Conservation (phyloP, 352 stramenopile genomes). For the Globisporangium uncinulatum region DNA sequence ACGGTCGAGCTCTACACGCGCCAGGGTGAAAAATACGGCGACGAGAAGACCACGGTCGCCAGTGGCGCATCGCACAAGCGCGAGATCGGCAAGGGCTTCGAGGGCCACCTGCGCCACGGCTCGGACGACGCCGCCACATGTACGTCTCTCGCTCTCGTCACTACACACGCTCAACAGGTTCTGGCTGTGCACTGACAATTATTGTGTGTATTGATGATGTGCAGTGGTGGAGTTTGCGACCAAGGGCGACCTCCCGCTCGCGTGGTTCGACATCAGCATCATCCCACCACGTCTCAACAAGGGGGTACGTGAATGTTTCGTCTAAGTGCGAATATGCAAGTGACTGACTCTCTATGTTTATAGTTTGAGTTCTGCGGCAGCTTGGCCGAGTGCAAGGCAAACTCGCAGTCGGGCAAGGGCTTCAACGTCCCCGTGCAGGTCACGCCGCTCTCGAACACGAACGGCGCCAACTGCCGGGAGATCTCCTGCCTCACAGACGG, state of each 20-base stretch:
- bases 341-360: too few relatives aligned
- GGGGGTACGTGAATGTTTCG: conserved; percentile 12
- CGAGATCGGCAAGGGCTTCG: conserved; percentile 49
- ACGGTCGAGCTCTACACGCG: conserved; percentile 55
- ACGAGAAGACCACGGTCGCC: conserved; percentile 33
- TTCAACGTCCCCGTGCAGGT: conserved; percentile 68
- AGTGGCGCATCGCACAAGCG: conserved; percentile 29
- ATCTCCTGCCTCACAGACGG: conserved; percentile 48
- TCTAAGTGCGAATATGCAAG: neutral
- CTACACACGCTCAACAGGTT: neutral
- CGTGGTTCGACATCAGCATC: conserved; percentile 72
- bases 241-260: conserved; percentile 40
- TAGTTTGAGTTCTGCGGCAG: conserved; percentile 50
- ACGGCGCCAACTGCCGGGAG: conserved; percentile 48
- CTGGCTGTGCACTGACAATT: neutral
- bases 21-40: conserved; percentile 41
- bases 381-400: conserved; percentile 57
- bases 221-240: conserved; percentile 62
- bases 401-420: conserved; percentile 46
- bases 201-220: conserved; percentile 4
- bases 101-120: conserved; percentile 67
- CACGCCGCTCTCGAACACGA: conserved; percentile 47
- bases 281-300: conserved; percentile 51
- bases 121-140: conserved; percentile 43
- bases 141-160: conserved; percentile 12